These are phyloP conservation scores for Eutrema yunnanense DNA, from an alignment of 345 rosid species.

Conservation along the genomic window DNA sequence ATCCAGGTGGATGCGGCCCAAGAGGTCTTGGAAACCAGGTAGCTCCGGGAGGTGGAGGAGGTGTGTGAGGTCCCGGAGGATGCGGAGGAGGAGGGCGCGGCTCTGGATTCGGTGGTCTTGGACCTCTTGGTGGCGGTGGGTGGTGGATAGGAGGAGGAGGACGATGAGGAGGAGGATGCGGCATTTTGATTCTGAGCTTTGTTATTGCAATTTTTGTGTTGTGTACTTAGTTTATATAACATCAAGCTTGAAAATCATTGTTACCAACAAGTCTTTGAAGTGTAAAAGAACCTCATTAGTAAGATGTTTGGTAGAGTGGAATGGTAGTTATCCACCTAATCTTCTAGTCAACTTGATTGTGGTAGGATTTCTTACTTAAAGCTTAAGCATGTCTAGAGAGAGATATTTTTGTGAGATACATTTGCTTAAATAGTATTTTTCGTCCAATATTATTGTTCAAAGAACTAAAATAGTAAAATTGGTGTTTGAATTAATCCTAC, in stretches of 20 bases:
- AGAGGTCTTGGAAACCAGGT: slow-evolving; percentile 1
- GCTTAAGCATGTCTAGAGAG: background rate
- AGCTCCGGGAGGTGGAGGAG: slow-evolving; percentile 19
- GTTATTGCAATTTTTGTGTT: slow-evolving; percentile 1
- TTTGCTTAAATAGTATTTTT: background rate
- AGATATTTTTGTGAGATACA: background rate
- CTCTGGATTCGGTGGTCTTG: slow-evolving; percentile 14
- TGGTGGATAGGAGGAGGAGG: slow-evolving; percentile 7
- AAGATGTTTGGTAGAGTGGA: background rate
- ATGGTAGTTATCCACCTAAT: slow-evolving; percentile 17
- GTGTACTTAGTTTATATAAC: slow-evolving; percentile 11
- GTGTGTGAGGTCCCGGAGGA: slow-evolving; percentile 8
- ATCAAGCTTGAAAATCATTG: background rate
- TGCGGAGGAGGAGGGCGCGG: slow-evolving; percentile 12
- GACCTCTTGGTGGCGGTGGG: slow-evolving; percentile 2
- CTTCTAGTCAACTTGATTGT: slow-evolving; percentile 1
- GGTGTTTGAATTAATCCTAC: too few relatives aligned
- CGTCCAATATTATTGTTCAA: too few relatives aligned
- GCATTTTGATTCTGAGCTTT: slow-evolving; percentile 11
- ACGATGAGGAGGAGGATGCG: slow-evolving; percentile 1
- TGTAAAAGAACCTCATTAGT: background rate
- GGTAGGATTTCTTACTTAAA: background rate
- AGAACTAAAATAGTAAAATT: too few relatives aligned
- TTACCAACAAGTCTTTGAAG: slow-evolving; percentile 16
- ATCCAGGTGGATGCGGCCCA: slow-evolving; percentile 6